phyloP scores from a whole-genome alignment of 257 asterid species.

The Solanum dulcamara region DNA sequence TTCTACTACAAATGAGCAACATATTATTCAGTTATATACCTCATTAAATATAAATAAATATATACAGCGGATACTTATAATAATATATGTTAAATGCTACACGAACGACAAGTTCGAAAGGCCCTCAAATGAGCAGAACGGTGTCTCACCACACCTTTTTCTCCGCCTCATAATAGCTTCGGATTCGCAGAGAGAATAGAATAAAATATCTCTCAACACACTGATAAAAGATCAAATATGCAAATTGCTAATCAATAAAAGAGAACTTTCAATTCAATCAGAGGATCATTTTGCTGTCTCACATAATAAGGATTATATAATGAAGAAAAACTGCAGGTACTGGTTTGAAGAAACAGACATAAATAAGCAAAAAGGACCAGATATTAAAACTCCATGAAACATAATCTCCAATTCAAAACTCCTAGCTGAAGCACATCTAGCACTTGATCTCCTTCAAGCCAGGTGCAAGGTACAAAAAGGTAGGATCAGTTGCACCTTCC shows the following conservation, averaged over 20 bases:
- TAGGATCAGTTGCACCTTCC: slow-evolving; percentile 74
- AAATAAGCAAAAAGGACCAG: neutral
- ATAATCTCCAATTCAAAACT: neutral
- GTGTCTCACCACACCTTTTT: too few species aligned
- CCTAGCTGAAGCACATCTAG: slow-evolving; percentile 6
- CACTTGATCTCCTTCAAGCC: slow-evolving; percentile 86
- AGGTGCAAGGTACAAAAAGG: slow-evolving; percentile 62
- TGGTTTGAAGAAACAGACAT: neutral
- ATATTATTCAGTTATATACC: too few species aligned
- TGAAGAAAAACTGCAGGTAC: neutral
- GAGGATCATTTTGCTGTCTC: neutral
- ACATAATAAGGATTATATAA: neutral
- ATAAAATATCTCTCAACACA: neutral
- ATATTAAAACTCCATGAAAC: neutral
- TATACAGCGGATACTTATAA: too few species aligned
- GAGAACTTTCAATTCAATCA: neutral
- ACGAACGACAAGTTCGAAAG: neutral
- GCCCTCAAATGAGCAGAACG: too few species aligned
- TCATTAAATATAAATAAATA: too few species aligned
- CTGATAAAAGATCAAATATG: neutral
- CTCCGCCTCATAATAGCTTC: too few species aligned
- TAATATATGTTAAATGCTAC: neutral
- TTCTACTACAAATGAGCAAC: neutral
- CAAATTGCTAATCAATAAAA: neutral
- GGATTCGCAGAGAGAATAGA: neutral